Percentiles rank a stretch among this genome's conserved stretches.
Evolutionary conservation across 2,329 filamentous ascomycete species (phyloP).

Genomic region (Dryadomyces quercivorus): DNA sequence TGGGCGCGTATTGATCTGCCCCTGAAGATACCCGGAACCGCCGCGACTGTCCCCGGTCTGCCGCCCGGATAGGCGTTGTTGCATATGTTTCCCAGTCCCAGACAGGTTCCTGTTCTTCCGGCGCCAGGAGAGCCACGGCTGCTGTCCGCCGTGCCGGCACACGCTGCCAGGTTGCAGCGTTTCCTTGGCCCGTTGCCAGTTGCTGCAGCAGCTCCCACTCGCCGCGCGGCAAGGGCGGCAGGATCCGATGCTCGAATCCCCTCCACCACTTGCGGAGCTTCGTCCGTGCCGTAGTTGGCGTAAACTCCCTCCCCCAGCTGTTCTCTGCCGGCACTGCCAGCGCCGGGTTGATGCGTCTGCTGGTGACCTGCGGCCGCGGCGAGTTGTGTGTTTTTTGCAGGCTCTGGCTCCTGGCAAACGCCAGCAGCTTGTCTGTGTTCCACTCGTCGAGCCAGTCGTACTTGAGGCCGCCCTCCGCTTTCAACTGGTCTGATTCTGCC

Average conservation of each 20-base stretch:
- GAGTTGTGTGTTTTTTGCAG: constrained; percentile 16
- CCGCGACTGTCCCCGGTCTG: constrained; percentile 26
- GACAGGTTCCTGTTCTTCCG: background rate
- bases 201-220: constrained; percentile 45
- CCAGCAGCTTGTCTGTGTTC: constrained; percentile 32
- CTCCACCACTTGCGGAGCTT: constrained; percentile 38
- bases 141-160: constrained; percentile 25
- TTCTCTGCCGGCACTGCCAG: constrained; percentile 28
- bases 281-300: constrained; percentile 25
- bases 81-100: constrained; percentile 34
- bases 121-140: constrained; percentile 7
- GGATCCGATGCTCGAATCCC: constrained; percentile 27
- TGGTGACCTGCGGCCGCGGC: constrained; percentile 17
- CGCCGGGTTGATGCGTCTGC: constrained; percentile 22
- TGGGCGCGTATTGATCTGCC: constrained; percentile 18
- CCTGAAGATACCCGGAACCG: constrained; percentile 23
- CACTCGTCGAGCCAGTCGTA: constrained; percentile 35
- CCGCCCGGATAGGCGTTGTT: constrained; percentile 22
- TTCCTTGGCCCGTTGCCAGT: constrained; percentile 30
- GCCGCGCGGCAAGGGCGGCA: constrained; percentile 39
- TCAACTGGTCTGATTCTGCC: background rate
- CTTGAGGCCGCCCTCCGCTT: background rate
- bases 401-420: constrained; percentile 29
- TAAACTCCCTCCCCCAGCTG: constrained; percentile 35
- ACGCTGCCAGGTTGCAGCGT: constrained; percentile 19